Evolutionary conservation across 2,329 filamentous ascomycete species (phyloP).

Genomic region (Trichoderma hamatum): DNA sequence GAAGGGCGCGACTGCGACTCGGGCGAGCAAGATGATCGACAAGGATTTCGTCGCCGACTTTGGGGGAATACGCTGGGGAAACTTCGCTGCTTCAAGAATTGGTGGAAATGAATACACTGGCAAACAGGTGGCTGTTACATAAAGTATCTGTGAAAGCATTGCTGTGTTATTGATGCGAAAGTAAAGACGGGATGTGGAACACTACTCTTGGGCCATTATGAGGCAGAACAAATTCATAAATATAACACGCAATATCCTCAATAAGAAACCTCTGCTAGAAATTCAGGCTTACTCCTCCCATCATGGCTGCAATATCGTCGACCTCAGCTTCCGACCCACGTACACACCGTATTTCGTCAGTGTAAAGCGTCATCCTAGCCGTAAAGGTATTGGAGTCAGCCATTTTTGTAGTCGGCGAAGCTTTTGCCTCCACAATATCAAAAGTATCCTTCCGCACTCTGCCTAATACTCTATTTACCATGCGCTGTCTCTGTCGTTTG

Average conservation of each 20-base stretch:
- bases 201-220: not conserved
- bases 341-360: not conserved
- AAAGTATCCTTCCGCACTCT: not conserved
- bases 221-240: not conserved
- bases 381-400: not conserved
- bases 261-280: not conserved
- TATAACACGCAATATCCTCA: too few species aligned
- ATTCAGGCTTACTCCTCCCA: not conserved
- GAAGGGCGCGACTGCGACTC: conserved; percentile 56
- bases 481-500: not conserved
- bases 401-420: not conserved
- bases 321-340: not conserved
- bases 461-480: not conserved
- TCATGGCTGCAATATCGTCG: not conserved
- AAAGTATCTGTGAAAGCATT: not conserved
- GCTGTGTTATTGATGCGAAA: not conserved
- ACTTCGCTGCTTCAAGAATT: conserved; percentile 54
- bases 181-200: not conserved
- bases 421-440: not conserved
- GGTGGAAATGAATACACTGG: not conserved
- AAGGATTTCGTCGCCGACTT: conserved; percentile 53
- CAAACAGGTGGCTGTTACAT: too few species aligned
- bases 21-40: conserved; percentile 49
- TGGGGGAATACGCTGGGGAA: conserved; percentile 55
- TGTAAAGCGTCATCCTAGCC: not conserved